Percentiles rank a stretch among this genome's conserved stretches.
Evolutionary conservation across 441 rosid species (phyloP).

Genomic region (Breynia disticha): DNA sequence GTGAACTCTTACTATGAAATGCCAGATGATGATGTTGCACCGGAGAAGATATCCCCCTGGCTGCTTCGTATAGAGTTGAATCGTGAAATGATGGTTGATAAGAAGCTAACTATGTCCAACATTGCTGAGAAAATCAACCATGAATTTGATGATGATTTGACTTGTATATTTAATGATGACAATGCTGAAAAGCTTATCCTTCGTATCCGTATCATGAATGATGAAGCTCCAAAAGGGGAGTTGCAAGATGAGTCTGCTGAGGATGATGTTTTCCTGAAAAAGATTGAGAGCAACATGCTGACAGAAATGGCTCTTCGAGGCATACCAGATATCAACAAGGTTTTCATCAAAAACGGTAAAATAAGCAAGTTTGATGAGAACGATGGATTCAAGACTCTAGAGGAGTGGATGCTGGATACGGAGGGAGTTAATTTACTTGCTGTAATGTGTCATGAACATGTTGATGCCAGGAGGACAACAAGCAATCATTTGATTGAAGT

Average conservation of each 20-base stretch:
- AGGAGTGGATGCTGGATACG: constrained; percentile 98
- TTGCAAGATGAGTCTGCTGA: constrained; percentile 83
- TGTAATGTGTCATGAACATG: constrained; percentile 93
- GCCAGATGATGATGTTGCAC: constrained; percentile 97
- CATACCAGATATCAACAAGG: constrained; percentile 94
- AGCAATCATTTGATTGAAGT: constrained; percentile 96
- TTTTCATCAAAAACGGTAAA: constrained; percentile 77
- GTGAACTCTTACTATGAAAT: constrained; percentile 93
- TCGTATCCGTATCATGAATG: constrained; percentile 96
- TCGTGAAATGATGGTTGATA: constrained; percentile 99
- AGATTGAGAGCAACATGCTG: constrained; percentile 97
- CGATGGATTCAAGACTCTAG: constrained; percentile 70
- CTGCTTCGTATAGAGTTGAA: constrained; percentile 93
- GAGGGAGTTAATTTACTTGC: constrained; percentile 98
- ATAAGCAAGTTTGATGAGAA: constrained; percentile 72
- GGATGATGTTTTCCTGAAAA: constrained; percentile 95
- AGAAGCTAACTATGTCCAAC: constrained; percentile 95
- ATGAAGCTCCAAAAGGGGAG: constrained; percentile 92
- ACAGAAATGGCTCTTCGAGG: constrained; percentile 99
- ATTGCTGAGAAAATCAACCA: constrained; percentile 95
- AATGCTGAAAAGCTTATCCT: constrained; percentile 90
- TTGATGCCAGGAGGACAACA: constrained; percentile 86
- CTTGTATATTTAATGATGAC: constrained; percentile 96
- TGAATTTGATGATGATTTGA: constrained; percentile 91
- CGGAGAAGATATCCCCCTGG: constrained; percentile 96